These are phyloP conservation scores for Yarrowia sp. DNA, from an alignment of 805 yeast genomes.

Conservation along the genomic window DNA sequence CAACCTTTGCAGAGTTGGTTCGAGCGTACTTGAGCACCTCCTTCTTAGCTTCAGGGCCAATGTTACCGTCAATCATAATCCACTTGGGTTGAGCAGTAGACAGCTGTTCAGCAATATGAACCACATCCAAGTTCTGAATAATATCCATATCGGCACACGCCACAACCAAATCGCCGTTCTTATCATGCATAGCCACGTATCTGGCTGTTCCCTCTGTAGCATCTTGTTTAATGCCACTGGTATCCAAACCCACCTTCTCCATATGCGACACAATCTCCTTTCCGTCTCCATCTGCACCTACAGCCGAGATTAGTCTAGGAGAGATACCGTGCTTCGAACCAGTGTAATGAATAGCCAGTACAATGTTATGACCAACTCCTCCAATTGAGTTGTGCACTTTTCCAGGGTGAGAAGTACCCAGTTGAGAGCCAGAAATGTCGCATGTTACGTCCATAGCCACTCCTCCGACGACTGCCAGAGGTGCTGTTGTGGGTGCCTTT, in stretches of 20 bases:
- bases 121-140: conserved; percentile 49
- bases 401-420: conserved; percentile 74
- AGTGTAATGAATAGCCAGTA: conserved; percentile 54
- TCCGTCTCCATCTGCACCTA: conserved; percentile 53
- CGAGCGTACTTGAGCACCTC: conserved; percentile 41
- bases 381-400: conserved; percentile 57
- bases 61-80: conserved; percentile 67
- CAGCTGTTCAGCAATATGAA: conserved; percentile 47
- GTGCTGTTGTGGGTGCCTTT: neutral
- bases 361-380: conserved; percentile 82
- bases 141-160: conserved; percentile 88
- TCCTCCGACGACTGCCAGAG: conserved; percentile 60
- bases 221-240: conserved; percentile 44
- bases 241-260: conserved; percentile 37
- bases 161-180: conserved; percentile 59
- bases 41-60: conserved; percentile 47
- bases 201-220: conserved; percentile 54
- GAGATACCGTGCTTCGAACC: conserved; percentile 33
- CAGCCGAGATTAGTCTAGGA: conserved; percentile 52
- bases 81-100: conserved; percentile 45
- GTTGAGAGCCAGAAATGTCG: conserved; percentile 36
- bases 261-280: conserved; percentile 32
- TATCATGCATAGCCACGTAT: conserved; percentile 66
- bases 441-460: conserved; percentile 73
- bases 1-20: conserved; percentile 38